Evolutionary conservation across 805 yeast genomes (phyloP).

Genomic region (Clavispora carvajalis): DNA sequence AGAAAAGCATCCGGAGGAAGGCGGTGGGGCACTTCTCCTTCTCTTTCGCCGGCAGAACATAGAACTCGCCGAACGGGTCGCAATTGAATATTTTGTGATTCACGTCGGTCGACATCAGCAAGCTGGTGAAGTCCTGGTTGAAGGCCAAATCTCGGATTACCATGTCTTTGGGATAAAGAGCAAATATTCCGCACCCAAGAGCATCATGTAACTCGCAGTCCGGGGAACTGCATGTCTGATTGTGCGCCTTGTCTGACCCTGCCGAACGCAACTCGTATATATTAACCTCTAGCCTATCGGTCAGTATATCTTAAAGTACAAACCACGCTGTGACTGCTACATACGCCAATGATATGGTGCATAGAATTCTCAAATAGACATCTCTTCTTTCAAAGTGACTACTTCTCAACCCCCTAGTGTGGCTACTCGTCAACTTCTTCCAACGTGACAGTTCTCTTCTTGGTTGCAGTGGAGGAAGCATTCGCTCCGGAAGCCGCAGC

Average conservation of each 20-base stretch:
- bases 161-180: background rate
- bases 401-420: background rate
- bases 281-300: too few species aligned
- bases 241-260: too few species aligned
- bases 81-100: constrained; percentile 37
- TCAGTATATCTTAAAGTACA: too few species aligned
- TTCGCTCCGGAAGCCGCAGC: constrained; percentile 14
- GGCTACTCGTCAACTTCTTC: constrained; percentile 36
- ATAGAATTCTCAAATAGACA: background rate
- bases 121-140: constrained; percentile 39
- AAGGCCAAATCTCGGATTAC: constrained; percentile 24
- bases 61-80: constrained; percentile 43
- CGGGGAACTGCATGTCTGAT: background rate
- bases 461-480: constrained; percentile 10
- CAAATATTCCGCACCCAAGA: background rate
- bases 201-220: background rate
- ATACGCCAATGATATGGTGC: background rate
- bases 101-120: constrained; percentile 29
- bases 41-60: constrained; percentile 15
- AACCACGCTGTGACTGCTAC: too few species aligned
- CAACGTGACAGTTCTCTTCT: constrained; percentile 32
- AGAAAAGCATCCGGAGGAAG: constrained; percentile 34
- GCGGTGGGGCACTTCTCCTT: constrained; percentile 22
- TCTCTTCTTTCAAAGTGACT: background rate
- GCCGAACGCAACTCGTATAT: too few species aligned